phyloP scores from a whole-genome alignment of 176 grass and related monocot species.

The Raddia guianensis region DNA sequence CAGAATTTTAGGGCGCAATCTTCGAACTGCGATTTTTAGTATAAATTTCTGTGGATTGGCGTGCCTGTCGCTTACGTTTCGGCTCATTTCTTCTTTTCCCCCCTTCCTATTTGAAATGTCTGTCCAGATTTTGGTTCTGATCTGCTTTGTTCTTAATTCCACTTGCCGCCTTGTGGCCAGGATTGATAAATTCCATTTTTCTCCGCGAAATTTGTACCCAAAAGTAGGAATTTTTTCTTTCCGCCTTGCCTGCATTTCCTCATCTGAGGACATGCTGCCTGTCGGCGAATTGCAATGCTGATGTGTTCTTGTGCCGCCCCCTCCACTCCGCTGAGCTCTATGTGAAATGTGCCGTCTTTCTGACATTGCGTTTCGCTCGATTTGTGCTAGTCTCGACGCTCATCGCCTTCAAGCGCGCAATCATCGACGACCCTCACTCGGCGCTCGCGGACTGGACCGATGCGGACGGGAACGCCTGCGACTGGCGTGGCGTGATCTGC shows the following conservation, averaged over 20 bases:
- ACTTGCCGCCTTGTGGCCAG: not conserved
- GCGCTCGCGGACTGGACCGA: constrained; percentile 82
- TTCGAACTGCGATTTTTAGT: not conserved
- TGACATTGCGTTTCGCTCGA: constrained; percentile 13
- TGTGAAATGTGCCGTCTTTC: constrained; percentile 5
- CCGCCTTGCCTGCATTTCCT: not conserved
- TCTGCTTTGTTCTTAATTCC: not conserved
- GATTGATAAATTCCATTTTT: not conserved
- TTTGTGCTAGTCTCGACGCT: constrained; percentile 57
- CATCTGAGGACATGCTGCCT: constrained; percentile 15
- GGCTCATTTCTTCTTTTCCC: not conserved
- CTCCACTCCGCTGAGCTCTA: not conserved
- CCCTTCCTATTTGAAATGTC: not conserved
- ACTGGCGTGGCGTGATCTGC: constrained; percentile 87
- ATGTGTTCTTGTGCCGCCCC: not conserved
- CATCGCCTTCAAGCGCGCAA: constrained; percentile 64
- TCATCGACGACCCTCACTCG: constrained; percentile 80
- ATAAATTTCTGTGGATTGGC: not conserved
- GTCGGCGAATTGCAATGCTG: not conserved
- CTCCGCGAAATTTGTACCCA: not conserved
- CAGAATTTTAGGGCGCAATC: not conserved
- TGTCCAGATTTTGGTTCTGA: constrained; percentile 32
- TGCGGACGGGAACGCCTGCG: constrained; percentile 65
- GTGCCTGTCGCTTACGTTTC: not conserved
- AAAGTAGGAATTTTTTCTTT: not conserved